Evolutionary conservation across 108 stramenopile genomes (phyloP).

Genomic region (Bacterosira constricta): DNA sequence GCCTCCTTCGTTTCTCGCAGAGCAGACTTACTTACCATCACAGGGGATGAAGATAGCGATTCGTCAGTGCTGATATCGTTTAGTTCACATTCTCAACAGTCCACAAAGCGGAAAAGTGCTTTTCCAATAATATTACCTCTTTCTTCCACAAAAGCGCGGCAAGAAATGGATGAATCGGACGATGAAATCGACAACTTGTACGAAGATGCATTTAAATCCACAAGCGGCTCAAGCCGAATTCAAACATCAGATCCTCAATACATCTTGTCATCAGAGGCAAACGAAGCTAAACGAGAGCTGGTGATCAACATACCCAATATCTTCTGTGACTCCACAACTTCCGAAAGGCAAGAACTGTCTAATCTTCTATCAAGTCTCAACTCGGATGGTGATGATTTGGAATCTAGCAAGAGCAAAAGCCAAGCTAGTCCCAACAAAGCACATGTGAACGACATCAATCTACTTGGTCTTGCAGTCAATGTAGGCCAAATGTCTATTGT

Average conservation of each 20-base stretch:
- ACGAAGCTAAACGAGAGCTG: conserved; percentile 48
- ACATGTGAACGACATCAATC: background rate
- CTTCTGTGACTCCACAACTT: conserved; percentile 57
- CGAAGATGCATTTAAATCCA: conserved; percentile 1
- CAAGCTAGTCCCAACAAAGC: background rate
- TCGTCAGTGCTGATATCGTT: conserved; percentile 20
- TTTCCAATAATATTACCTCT: conserved; percentile 73
- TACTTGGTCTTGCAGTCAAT: conserved; percentile 33
- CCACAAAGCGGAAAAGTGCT: conserved; percentile 6
- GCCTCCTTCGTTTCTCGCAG: conserved; percentile 26
- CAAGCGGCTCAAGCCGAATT: conserved; percentile 7
- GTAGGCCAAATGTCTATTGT: conserved; percentile 45
- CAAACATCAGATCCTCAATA: conserved; percentile 66
- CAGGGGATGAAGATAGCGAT: conserved; percentile 19
- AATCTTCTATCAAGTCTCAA: conserved; percentile 11
- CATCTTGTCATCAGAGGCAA: conserved; percentile 58
- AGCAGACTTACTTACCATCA: conserved; percentile 30
- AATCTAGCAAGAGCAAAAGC: background rate
- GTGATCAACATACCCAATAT: conserved; percentile 57
- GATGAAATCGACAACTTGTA: conserved; percentile 38
- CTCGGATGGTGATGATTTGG: background rate
- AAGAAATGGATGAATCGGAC: conserved; percentile 75
- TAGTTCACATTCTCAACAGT: conserved; percentile 1
- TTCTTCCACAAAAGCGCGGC: conserved; percentile 75
- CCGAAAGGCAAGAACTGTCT: conserved; percentile 44